Evolutionary conservation across 2,329 filamentous ascomycete species (phyloP).

Genomic region (Scolecobasidium constrictum): DNA sequence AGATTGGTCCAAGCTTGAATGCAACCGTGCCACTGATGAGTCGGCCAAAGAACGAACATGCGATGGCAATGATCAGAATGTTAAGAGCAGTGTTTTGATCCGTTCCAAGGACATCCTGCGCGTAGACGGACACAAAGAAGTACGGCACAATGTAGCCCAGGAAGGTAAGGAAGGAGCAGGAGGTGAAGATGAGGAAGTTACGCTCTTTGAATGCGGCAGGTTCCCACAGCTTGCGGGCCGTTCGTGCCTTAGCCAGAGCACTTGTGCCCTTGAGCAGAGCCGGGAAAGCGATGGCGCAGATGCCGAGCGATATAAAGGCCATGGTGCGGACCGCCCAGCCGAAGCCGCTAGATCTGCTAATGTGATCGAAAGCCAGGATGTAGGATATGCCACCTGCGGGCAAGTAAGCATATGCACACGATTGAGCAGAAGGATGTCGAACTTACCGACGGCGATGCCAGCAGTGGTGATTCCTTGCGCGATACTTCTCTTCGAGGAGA

Average conservation of each 20-base stretch:
- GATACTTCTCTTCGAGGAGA: conserved; percentile 21
- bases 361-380: conserved; percentile 24
- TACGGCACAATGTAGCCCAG: conserved; percentile 27
- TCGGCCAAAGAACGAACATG: conserved; percentile 24
- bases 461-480: conserved; percentile 26
- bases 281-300: conserved; percentile 22
- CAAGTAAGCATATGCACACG: conserved; percentile 11
- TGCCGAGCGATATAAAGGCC: conserved; percentile 13
- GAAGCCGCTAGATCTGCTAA: conserved; percentile 19
- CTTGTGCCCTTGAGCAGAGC: conserved; percentile 22
- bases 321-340: conserved; percentile 25
- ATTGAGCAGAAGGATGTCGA: background rate
- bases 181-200: conserved; percentile 23
- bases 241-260: conserved; percentile 18
- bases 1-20: conserved; percentile 21
- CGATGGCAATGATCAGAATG: conserved; percentile 20
- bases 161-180: conserved; percentile 22
- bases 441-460: conserved; percentile 25
- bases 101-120: conserved; percentile 19
- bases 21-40: conserved; percentile 20
- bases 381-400: conserved; percentile 22
- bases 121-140: conserved; percentile 26
- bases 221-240: conserved; percentile 23
- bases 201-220: conserved; percentile 21
- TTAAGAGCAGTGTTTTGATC: conserved; percentile 16